Evolutionary conservation across 352 stramenopile species (phyloP), one percentile per base, ranked within the genome.

Genomic region (Phytophthora sojae): DNA sequence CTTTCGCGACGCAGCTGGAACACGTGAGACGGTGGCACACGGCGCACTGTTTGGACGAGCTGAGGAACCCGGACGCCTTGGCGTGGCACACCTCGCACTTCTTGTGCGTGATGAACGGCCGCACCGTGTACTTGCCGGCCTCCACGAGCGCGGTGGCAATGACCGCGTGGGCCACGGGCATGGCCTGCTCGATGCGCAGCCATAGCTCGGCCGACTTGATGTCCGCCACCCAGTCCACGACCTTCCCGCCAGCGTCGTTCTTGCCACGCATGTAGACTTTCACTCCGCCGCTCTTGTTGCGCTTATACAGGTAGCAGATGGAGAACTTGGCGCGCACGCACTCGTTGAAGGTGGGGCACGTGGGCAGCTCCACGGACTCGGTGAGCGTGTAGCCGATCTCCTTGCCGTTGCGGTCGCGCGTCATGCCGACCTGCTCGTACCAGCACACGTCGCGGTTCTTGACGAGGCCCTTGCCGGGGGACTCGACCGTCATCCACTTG

Each of bases 401-500:
- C 58, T 94, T 92, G 72, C 86, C 86, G 29, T 92, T 91, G 69
- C 71, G 79, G 68, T 92, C 83, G 17, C 67, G 71, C 30, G 80
- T 90, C 61, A 92, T 72, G 4, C 86, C 86, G 7, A 86, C 77
- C 64, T 94, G 86, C 69, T 94, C 84, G 64, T 91, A 94, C 80
- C 82, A 94, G 72, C 86, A 94, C 19, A 91, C 82, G 63, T 94
- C 86, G 55, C 86, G 81, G 65, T 92, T 91, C 76, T 92, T 91
- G 17, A 94, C 82, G 52, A 94, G 61, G 4, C 86, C 82, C 49
- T 92, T 91, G 39, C 84, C 83, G 0, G 83, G 86, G 0, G 79
- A 91, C 58, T 86, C 75, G 56, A 92, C 85, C 6, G 83, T 92
- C 83, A 91, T 92, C 86, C 86, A 94, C 73, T 94, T 94, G 77